Evolutionary conservation across 2,329 filamentous ascomycete species (phyloP).

Genomic region (Rutstroemia sp.): DNA sequence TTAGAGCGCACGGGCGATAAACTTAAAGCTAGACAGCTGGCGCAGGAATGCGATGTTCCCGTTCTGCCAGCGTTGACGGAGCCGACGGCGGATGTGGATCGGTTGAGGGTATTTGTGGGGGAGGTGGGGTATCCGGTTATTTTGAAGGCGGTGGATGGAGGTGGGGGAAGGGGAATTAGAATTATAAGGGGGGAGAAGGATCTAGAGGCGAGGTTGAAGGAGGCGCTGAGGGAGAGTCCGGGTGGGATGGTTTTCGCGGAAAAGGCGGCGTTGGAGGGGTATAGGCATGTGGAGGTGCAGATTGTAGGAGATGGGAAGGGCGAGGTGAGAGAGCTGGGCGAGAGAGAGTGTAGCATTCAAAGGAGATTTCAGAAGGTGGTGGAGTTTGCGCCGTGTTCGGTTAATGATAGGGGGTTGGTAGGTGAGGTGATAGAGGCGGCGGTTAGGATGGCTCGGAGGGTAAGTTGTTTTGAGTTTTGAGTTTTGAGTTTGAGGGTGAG

Average conservation of each 20-base stretch:
- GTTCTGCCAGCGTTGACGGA: slow-evolving; percentile 66
- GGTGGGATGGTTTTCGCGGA: slow-evolving; percentile 51
- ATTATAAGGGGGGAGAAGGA: slow-evolving; percentile 44
- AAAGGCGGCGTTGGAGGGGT: slow-evolving; percentile 50
- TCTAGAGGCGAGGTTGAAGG: slow-evolving; percentile 43
- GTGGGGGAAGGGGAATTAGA: slow-evolving; percentile 58
- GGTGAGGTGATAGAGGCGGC: slow-evolving; percentile 37
- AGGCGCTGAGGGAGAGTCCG: slow-evolving; percentile 55
- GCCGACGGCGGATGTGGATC: slow-evolving; percentile 50
- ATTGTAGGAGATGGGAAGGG: slow-evolving; percentile 45
- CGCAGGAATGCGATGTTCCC: slow-evolving; percentile 54
- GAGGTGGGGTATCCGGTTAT: slow-evolving; percentile 39
- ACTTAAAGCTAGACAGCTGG: slow-evolving; percentile 57
- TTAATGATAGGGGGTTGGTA: slow-evolving; percentile 39
- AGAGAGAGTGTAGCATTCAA: slow-evolving; percentile 45
- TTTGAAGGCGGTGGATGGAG: slow-evolving; percentile 54
- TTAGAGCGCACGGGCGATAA: slow-evolving; percentile 32
- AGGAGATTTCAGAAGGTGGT: slow-evolving; percentile 45
- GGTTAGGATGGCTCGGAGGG: slow-evolving; percentile 43
- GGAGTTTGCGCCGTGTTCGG: slow-evolving; percentile 59
- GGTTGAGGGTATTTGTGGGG: slow-evolving; percentile 44
- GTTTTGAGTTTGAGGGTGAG: background rate
- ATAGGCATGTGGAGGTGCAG: slow-evolving; percentile 45
- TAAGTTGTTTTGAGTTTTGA: slow-evolving; percentile 24
- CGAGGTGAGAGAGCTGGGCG: slow-evolving; percentile 34